phyloP scores from a whole-genome alignment of 2,329 filamentous ascomycete genomes.

The Colletotrichum sp. region DNA sequence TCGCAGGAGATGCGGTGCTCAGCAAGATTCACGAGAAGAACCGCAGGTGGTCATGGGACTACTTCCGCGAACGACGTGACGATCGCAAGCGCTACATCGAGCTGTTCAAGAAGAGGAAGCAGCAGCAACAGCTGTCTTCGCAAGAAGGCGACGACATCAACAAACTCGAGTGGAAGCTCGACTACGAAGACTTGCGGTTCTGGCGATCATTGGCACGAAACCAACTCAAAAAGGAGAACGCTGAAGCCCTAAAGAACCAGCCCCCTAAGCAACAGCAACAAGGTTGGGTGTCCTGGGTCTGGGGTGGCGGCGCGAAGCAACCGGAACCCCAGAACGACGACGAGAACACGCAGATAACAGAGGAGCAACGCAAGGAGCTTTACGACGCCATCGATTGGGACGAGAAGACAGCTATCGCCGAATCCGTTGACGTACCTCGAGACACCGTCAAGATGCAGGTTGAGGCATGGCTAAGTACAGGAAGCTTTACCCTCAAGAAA shows the following conservation, averaged over 20 bases:
- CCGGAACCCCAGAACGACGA: conserved; percentile 61
- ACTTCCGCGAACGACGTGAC: conserved; percentile 90
- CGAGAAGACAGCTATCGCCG: conserved; percentile 88
- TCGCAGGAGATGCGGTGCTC: conserved; percentile 87
- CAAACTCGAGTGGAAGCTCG: conserved; percentile 83
- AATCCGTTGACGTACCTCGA: conserved; percentile 86
- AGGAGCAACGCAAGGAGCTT: conserved; percentile 93
- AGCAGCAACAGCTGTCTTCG: conserved; percentile 71
- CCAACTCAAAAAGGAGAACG: conserved; percentile 93
- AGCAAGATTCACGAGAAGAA: conserved; percentile 96
- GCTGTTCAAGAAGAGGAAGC: conserved; percentile 93
- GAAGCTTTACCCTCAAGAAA: conserved; percentile 92
- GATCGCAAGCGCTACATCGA: conserved; percentile 89
- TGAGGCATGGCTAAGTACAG: conserved; percentile 90
- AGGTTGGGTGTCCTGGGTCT: conserved; percentile 91
- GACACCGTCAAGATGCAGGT: conserved; percentile 94
- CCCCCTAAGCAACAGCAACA: conserved; percentile 67
- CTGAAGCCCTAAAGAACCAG: conserved; percentile 78
- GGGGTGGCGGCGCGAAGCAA: conserved; percentile 72
- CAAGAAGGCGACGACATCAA: conserved; percentile 77
- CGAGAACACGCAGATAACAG: conserved; percentile 87
- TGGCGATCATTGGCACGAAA: conserved; percentile 95
- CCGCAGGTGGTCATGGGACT: conserved; percentile 93
- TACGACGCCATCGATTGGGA: conserved; percentile 99
- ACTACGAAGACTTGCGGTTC: conserved; percentile 95